Conservation (phyloP, 23 red algal species). For the Cyanidioschyzon merolae region DNA sequence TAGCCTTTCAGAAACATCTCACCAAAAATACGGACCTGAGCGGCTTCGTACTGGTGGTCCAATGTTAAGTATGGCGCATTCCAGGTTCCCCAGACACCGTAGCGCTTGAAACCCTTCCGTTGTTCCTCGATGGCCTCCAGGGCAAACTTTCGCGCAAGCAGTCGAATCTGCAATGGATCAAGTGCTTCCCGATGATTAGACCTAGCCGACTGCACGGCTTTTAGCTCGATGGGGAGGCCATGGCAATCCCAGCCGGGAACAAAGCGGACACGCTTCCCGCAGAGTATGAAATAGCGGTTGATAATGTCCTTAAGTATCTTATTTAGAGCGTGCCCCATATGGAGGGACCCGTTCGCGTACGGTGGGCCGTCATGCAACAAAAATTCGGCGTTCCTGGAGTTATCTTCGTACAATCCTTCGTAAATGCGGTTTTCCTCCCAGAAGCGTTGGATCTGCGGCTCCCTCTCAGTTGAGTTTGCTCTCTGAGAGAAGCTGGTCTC, state of each 20-base stretch:
- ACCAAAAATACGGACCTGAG: conserved; percentile 92
- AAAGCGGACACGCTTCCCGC: conserved; percentile 49
- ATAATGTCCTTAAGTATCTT: conserved; percentile 98
- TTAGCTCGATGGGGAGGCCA: conserved; percentile 93
- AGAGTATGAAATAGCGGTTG: conserved; percentile 62
- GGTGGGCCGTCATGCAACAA: conserved; percentile 91
- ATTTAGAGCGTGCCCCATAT: conserved; percentile 94
- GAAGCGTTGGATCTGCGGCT: conserved; percentile 74
- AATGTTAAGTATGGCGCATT: conserved; percentile 79
- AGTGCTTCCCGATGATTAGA: conserved; percentile 30
- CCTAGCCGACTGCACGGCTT: conserved; percentile 61
- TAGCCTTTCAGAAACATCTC: conserved; percentile 73
- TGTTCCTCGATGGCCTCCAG: conserved; percentile 56
- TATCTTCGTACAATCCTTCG: conserved; percentile 39
- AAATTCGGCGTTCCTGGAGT: conserved; percentile 43
- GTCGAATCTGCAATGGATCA: conserved; percentile 37
- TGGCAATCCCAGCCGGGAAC: conserved; percentile 96
- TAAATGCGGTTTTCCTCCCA: conserved; percentile 67
- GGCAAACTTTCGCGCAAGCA: conserved; percentile 58
- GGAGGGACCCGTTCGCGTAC: conserved; percentile 87
- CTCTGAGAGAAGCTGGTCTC: conserved; percentile 78
- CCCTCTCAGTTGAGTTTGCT: conserved; percentile 68
- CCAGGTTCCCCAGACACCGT: conserved; percentile 93
- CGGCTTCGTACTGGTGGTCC: conserved; percentile 73
- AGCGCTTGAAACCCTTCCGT: conserved; percentile 50